Evolutionary conservation across 2,329 filamentous ascomycete genomes (phyloP).

Genomic region (Ceratocystis variospora): DNA sequence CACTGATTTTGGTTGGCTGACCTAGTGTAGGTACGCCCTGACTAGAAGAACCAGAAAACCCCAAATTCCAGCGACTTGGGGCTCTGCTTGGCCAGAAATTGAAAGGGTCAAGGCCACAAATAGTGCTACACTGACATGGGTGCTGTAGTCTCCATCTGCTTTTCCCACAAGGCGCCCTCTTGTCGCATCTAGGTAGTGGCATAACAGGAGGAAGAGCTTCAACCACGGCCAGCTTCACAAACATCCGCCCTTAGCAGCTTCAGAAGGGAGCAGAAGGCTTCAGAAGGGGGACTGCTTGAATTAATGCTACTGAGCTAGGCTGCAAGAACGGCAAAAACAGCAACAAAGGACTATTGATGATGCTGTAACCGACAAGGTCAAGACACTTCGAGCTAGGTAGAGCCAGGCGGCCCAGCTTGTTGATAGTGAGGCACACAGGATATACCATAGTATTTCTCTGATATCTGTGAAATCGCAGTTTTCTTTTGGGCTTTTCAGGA

Average conservation of each 20-base stretch:
- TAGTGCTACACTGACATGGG: too few species aligned
- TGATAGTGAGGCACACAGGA: not conserved
- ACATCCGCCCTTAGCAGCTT: not conserved
- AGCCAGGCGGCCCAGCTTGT: too few species aligned
- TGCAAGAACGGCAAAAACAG: too few species aligned
- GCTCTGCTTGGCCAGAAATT: not conserved
- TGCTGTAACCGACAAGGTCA: too few species aligned
- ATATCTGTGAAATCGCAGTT: too few species aligned
- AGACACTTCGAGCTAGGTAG: too few species aligned
- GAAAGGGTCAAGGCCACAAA: not conserved
- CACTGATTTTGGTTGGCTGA: too few species aligned
- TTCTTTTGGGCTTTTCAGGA: too few species aligned
- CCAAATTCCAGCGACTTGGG: not conserved
- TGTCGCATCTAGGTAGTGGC: constrained; percentile 13
- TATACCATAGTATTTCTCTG: not conserved
- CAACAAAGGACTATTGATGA: too few species aligned
- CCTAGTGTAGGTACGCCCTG: not conserved
- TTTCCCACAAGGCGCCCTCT: not conserved
- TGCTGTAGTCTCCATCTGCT: not conserved
- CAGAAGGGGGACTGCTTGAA: too few species aligned
- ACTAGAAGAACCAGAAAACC: constrained; percentile 1
- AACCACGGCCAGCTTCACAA: constrained; percentile 1
- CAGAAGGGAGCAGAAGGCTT: constrained; percentile 5
- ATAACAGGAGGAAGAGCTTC: constrained; percentile 12
- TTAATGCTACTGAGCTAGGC: too few species aligned